phyloP scores from a whole-genome alignment of 805 yeast species.

The Teunomyces atbi region DNA sequence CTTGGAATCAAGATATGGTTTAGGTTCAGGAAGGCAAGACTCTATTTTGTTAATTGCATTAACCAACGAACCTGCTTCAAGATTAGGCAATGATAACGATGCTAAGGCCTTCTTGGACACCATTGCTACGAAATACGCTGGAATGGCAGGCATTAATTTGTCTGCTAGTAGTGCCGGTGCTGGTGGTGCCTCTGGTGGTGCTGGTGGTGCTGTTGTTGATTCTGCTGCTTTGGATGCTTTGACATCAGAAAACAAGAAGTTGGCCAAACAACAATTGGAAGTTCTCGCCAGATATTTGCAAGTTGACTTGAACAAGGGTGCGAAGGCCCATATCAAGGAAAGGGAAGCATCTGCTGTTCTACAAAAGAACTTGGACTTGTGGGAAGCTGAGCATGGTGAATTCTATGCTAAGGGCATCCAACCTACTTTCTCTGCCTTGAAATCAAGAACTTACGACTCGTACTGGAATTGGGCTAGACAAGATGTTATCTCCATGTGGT shows the following conservation, averaged over 20 bases:
- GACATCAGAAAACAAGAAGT: slow-evolving; percentile 64
- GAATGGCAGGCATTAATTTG: slow-evolving; percentile 75
- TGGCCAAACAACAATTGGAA: slow-evolving; percentile 81
- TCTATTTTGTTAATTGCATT: slow-evolving; percentile 79
- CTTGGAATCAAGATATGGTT: slow-evolving; percentile 88
- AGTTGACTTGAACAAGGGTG: slow-evolving; percentile 88
- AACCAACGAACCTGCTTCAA: slow-evolving; percentile 85
- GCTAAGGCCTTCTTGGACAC: slow-evolving; percentile 88
- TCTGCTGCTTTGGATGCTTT: slow-evolving; percentile 90
- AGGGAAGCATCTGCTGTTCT: slow-evolving; percentile 80
- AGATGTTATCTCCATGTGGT: slow-evolving; percentile 90
- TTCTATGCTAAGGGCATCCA: slow-evolving; percentile 87
- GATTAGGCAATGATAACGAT: slow-evolving; percentile 82
- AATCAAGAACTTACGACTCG: slow-evolving; percentile 95
- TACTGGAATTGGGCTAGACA: slow-evolving; percentile 99
- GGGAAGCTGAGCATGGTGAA: slow-evolving; percentile 85
- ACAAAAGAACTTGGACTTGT: slow-evolving; percentile 87
- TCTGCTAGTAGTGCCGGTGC: slow-evolving; percentile 61
- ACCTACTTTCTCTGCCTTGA: slow-evolving; percentile 86
- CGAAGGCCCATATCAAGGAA: slow-evolving; percentile 75
- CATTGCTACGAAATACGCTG: slow-evolving; percentile 80
- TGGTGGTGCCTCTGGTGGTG: slow-evolving; percentile 52
- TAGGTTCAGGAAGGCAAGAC: slow-evolving; percentile 93
- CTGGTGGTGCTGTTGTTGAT: slow-evolving; percentile 87
- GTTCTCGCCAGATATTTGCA: slow-evolving; percentile 93